phyloP scores from a whole-genome alignment of 306 rosid genomes.

The Crataegus laevigata region DNA sequence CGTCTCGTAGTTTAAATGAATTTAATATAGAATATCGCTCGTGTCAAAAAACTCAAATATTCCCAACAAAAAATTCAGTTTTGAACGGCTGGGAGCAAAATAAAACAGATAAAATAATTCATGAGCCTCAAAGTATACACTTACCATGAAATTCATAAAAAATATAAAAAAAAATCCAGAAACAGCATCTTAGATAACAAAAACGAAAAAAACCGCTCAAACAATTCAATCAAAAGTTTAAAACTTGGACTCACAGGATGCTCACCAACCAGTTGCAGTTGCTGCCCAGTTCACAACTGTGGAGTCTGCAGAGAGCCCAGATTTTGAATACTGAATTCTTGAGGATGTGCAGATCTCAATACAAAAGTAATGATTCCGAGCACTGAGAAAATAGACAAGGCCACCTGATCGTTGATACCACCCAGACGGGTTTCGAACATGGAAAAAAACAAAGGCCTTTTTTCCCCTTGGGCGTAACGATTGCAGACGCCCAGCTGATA shows the following conservation, averaged over 20 bases:
- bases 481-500: neutral
- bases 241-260: slow-evolving; percentile 13
- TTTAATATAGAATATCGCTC: too few relatives aligned
- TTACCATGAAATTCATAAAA: neutral
- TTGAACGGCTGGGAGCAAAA: neutral
- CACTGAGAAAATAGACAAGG: slow-evolving; percentile 22
- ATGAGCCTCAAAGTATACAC: neutral
- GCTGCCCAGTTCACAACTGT: neutral
- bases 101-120: neutral
- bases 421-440: slow-evolving; percentile 25
- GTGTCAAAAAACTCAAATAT: too few relatives aligned
- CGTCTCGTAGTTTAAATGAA: too few relatives aligned
- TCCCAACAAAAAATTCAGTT: too few relatives aligned
- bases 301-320: slow-evolving; percentile 10
- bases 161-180: neutral
- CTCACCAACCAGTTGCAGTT: neutral
- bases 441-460: neutral
- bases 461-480: neutral
- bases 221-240: neutral
- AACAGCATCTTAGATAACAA: slow-evolving; percentile 1
- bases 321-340: slow-evolving; percentile 14
- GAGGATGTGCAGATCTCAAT: slow-evolving; percentile 36
- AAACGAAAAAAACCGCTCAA: slow-evolving; percentile 15
- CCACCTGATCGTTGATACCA: slow-evolving; percentile 30
- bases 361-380: slow-evolving; percentile 1